A percentile compares a stretch with the other conserved stretches of the same genome.
phyloP scores from a whole-genome alignment of 805 yeast genomes.

The Spathaspora arborariae region DNA sequence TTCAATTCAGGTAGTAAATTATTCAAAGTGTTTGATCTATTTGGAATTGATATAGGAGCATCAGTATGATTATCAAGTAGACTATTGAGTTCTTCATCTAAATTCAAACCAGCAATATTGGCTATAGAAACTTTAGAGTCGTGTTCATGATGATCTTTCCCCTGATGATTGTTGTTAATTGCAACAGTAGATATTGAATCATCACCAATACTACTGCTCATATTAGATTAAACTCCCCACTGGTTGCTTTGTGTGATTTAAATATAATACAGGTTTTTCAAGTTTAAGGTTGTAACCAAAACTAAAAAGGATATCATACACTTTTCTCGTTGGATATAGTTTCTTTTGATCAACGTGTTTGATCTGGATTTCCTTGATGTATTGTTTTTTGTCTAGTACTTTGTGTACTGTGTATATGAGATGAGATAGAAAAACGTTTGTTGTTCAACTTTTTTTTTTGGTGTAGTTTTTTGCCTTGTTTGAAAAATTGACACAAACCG shows the following conservation, averaged over 20 bases:
- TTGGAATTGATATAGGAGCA: not conserved
- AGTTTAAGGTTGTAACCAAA: not conserved
- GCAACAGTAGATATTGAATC: conserved; percentile 5
- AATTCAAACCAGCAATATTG: conserved; percentile 4
- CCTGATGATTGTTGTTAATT: not conserved
- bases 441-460: not conserved
- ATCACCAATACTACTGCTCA: conserved; percentile 10
- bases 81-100: conserved; percentile 10
- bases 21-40: not conserved
- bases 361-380: too few species aligned
- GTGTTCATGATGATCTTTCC: not conserved
- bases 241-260: not conserved
- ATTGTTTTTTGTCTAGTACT: too few species aligned
- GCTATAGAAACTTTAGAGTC: not conserved
- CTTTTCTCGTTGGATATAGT: not conserved
- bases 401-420: not conserved
- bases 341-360: too few species aligned
- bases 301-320: not conserved
- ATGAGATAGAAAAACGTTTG: not conserved
- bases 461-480: not conserved
- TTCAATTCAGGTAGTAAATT: not conserved
- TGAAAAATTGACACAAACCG: too few species aligned
- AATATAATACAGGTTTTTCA: not conserved
- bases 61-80: conserved; percentile 6
- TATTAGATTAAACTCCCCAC: not conserved